phyloP scores from a whole-genome alignment of 225 moss, liverwort and hornwort species.

The Asterella californica region DNA sequence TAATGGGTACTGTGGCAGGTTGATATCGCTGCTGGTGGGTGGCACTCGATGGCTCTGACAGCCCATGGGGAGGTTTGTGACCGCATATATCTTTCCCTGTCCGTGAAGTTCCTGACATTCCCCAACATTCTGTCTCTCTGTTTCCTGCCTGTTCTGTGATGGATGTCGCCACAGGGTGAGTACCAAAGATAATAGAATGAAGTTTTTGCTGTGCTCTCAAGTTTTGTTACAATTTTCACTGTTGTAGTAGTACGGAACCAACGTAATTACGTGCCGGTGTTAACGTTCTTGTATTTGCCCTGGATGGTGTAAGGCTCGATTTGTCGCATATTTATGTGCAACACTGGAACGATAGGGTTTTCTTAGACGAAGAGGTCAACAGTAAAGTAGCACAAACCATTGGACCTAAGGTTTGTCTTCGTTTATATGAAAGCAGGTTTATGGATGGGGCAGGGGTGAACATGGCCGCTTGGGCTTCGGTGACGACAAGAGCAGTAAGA shows the following conservation, averaged over 20 bases:
- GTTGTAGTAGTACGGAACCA: no score
- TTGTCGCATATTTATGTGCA: not conserved
- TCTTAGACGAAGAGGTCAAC: not conserved
- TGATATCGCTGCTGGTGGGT: slow-evolving; percentile 59
- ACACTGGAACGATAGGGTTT: not conserved
- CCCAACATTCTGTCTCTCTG: not conserved
- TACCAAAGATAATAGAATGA: not conserved
- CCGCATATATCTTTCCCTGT: not conserved
- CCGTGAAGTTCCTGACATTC: not conserved
- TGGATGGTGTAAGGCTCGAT: not conserved
- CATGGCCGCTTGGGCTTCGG: slow-evolving; percentile 66
- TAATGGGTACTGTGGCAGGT: slow-evolving; percentile 24
- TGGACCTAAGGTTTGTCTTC: not conserved
- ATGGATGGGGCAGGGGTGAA: slow-evolving; percentile 66
- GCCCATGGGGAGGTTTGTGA: slow-evolving; percentile 46
- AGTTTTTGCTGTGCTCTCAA: no score
- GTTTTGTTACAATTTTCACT: no score
- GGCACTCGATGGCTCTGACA: slow-evolving; percentile 66
- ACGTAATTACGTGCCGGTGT: no score
- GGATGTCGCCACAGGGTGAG: not conserved
- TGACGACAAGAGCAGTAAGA: slow-evolving; percentile 66
- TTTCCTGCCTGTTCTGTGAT: not conserved
- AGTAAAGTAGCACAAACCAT: not conserved
- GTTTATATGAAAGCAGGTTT: slow-evolving; percentile 32
- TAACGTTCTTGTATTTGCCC: not conserved